Base-by-base conservation (phyloP, 2,329 filamentous ascomycete genomes). In the Aspergillus piperis region DNA sequence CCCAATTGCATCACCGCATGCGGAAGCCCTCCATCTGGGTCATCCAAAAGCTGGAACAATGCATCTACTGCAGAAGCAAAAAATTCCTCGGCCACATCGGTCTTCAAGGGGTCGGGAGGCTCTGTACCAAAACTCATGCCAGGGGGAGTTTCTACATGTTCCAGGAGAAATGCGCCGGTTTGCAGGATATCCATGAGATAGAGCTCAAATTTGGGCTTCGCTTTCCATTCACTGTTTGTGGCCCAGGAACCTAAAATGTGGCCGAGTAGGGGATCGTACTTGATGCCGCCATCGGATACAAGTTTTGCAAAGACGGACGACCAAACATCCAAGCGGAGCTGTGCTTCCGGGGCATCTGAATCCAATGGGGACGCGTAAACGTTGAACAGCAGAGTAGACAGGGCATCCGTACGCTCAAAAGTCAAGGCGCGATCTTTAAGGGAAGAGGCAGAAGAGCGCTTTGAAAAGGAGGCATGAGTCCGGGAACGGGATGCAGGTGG, bases 121-220 rank as follows among this genome's bases (percentile, higher is more conserved):
- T 90, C 90, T 63, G 88, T 83, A 58, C 89, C 88, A 42, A 90
- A 71, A 81, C 76, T 92, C 88, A 76, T 89, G 84, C 64, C 89
- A 83, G 62, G 88, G 68, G 91, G 89, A 71, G 92, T 90, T 75
- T 93, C 90, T 70, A 91, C 88, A 71, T 90, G 88, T 71, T 96
- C 92, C 68, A 97, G 82, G 59, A 98, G 82, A 72, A 97, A 97
- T 41, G 92, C 90, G 66, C 95, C 95, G 69, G 96, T 90, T 77
- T 96, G 91, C 32, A 99, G 85, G 62, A 96, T 91, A 73, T 95
- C 91, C 90, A 96, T 95, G 11, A 99, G 85, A 75, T 94, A 98
- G 78, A 92, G 90, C 78, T 97, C 93, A 82, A 99, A 88, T 65
- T 92, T 95, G 66, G 89, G 86, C 70, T 90, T 92, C 59, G 92